Conservation (phyloP, 148 eudicot species). For the Nyssa sinensis region DNA sequence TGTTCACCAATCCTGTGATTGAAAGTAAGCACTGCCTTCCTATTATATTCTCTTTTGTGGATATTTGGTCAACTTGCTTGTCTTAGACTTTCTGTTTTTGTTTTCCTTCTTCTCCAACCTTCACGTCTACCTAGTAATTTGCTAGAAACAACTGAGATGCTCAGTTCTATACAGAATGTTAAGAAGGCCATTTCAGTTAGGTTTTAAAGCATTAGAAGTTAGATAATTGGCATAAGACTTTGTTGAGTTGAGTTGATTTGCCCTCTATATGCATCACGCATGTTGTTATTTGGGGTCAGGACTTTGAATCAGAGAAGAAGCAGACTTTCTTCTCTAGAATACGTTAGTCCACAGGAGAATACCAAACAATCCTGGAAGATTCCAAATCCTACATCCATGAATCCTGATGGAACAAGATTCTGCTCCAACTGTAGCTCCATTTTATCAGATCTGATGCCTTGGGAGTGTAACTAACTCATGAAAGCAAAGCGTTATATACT, state of each 20-base stretch:
- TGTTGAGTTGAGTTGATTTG: neutral
- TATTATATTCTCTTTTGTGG: neutral
- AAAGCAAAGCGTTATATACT: no score
- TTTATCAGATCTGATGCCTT: no score
- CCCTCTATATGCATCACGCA: neutral
- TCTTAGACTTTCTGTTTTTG: neutral
- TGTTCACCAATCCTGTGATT: slow-evolving; percentile 72
- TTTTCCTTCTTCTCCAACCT: neutral
- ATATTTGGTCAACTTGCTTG: neutral
- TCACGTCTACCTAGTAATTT: neutral
- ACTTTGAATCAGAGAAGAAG: no score
- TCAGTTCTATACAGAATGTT: neutral
- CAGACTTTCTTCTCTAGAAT: no score
- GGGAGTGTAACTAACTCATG: no score
- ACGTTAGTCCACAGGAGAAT: no score
- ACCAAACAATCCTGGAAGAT: no score
- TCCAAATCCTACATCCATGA: no score
- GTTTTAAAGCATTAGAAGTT: neutral
- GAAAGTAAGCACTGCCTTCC: slow-evolving; percentile 81
- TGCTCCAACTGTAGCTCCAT: no score
- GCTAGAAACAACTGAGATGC: neutral
- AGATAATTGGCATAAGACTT: neutral
- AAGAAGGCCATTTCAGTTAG: neutral
- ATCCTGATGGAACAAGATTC: no score
- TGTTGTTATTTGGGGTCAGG: no score